Evolutionary conservation across 2,329 filamentous ascomycete species (phyloP).

Genomic region (Fusarium tupiense): DNA sequence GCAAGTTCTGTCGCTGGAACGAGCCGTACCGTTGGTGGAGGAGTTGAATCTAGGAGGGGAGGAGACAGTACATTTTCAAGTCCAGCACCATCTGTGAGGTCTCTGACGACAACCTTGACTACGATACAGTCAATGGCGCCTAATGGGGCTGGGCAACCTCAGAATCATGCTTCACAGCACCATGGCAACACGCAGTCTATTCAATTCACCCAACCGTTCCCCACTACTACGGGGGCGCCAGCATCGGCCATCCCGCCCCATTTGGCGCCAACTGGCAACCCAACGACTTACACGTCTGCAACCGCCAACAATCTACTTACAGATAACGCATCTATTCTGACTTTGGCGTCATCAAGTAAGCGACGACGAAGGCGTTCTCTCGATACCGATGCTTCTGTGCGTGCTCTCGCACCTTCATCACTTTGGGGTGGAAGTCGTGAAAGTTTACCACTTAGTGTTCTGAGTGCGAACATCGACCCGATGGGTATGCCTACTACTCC

Average conservation of each 20-base stretch:
- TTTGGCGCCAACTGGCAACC: constrained; percentile 66
- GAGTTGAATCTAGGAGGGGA: constrained; percentile 74
- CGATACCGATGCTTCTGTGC: constrained; percentile 86
- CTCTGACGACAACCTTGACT: constrained; percentile 83
- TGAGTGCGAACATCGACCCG: constrained; percentile 75
- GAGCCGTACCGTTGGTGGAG: constrained; percentile 73
- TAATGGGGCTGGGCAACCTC: constrained; percentile 53
- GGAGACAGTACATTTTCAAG: constrained; percentile 83
- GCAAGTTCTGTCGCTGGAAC: constrained; percentile 77
- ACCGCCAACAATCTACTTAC: constrained; percentile 85
- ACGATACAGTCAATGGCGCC: constrained; percentile 82
- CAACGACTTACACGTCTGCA: constrained; percentile 78
- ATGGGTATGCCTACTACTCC: constrained; percentile 56
- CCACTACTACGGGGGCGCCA: constrained; percentile 67
- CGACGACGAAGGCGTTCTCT: constrained; percentile 79
- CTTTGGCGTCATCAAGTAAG: constrained; percentile 84
- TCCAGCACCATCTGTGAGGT: constrained; percentile 81
- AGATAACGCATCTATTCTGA: constrained; percentile 87
- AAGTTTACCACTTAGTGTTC: constrained; percentile 79
- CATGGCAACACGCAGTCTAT: constrained; percentile 60
- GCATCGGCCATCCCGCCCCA: constrained; percentile 79
- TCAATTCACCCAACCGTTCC: constrained; percentile 73
- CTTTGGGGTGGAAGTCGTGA: constrained; percentile 85
- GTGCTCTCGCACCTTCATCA: constrained; percentile 83
- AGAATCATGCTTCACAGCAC: constrained; percentile 47